phyloP scores from a whole-genome alignment of 768 basidiomycete genomes.

The Xanthoconium stramineum region DNA sequence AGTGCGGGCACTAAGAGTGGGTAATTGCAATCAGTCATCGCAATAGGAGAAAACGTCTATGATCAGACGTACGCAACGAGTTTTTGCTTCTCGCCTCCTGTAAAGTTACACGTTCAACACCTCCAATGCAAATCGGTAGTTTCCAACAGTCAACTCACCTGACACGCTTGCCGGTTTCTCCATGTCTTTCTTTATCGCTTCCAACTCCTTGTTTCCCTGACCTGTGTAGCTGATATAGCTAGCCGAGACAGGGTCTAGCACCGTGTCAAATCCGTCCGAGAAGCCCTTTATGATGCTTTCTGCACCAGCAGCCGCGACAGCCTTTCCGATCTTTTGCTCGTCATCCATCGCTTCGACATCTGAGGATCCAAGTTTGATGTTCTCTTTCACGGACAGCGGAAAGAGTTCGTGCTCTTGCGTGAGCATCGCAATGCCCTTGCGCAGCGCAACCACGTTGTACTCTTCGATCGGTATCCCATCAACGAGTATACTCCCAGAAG shows the following conservation, averaged over 20 bases:
- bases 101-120: not conserved
- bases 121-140: not conserved
- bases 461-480: slow-evolving; percentile 36
- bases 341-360: slow-evolving; percentile 11
- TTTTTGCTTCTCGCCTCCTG: slow-evolving; percentile 33
- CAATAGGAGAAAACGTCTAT: not conserved
- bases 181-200: slow-evolving; percentile 17
- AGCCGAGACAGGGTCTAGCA: slow-evolving; percentile 32
- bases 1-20: slow-evolving; percentile 31
- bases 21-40: not conserved
- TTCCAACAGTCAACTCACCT: slow-evolving; percentile 8
- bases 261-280: slow-evolving; percentile 35
- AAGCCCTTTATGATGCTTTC: slow-evolving; percentile 39
- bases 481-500: slow-evolving; percentile 36
- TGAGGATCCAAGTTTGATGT: slow-evolving; percentile 35
- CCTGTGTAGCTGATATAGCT: slow-evolving; percentile 29
- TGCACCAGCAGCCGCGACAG: slow-evolving; percentile 37
- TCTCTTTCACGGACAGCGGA: slow-evolving; percentile 39
- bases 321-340: slow-evolving; percentile 15
- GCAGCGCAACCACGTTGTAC: slow-evolving; percentile 33
- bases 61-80: slow-evolving; percentile 22
- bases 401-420: slow-evolving; percentile 39
- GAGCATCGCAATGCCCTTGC: slow-evolving; percentile 39
- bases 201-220: slow-evolving; percentile 9
- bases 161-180: slow-evolving; percentile 23